Base-by-base conservation (phyloP, 495 filamentous ascomycete species). In the Penicillium steckii region DNA sequence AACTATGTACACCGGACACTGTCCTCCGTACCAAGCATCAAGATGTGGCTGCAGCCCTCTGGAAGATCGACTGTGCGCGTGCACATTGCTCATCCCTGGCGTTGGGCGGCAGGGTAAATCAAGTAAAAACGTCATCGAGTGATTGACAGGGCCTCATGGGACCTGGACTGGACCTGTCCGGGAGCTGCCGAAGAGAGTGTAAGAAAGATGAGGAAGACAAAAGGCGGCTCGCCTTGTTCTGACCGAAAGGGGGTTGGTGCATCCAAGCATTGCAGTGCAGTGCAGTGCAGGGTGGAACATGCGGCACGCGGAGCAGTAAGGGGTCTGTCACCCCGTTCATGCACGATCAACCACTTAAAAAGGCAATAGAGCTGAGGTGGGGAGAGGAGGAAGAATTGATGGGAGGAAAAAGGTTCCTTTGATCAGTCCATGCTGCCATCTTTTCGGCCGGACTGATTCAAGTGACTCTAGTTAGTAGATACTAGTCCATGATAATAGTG, bases 221-320 rank as follows among this genome's bases (percentile, higher is more conserved):
- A 32, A 40, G 51, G 56, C 48, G 53, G 47, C 53, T 56, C 42
- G 41, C 40, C n/a, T 40, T 40, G 21, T 25, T 9, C 38, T 40
- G 29, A 23, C 33, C 43, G 5, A 37, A 33, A 49, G 49, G 46
- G 48, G 22, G 52, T 22, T 27, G 40, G 48, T 6, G 15, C 24
- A 46, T 42, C n/a, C n/a, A n/a, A n/a, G n/a, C n/a, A n/a, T n/a
- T n/a, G n/a, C n/a, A n/a, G n/a, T 35, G 30, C 42, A 42, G 56
- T 62, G 69, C 71, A 64, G 65, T 61, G 71, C 71, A 44, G 61
- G 60, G 69, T 73, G 65, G 66, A 64, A 73, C 71, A 67, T 74
- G 53, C 65, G 57, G 62, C 64, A 69, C 66, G 66, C 67, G 64
- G 65, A 59, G 54, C 61, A 66, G 68, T 57, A 74, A 70, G 70